phyloP scores from a whole-genome alignment of 495 filamentous ascomycete species.

The Hypoxylon perforatum region DNA sequence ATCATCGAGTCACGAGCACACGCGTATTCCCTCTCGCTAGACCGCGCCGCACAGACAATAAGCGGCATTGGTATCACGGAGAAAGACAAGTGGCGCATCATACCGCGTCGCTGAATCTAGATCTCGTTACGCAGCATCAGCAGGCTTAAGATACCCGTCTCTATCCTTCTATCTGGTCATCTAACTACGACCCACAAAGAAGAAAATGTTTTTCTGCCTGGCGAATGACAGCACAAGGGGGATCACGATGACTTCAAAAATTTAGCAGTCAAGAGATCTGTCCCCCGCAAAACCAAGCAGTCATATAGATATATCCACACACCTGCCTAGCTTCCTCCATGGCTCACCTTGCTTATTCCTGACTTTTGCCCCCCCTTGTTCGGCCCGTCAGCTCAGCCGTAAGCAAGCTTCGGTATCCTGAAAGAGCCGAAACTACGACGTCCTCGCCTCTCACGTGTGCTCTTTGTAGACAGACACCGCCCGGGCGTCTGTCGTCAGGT shows the following conservation, averaged over 20 bases:
- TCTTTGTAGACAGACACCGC: neutral
- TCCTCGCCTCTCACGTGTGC: constrained; percentile 21
- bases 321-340: constrained; percentile 14
- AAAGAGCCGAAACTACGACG: neutral
- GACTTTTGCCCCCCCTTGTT: too few relatives aligned
- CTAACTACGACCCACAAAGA: neutral
- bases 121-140: neutral
- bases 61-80: neutral
- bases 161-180: neutral
- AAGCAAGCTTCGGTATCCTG: constrained; percentile 26
- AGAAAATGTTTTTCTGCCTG: neutral
- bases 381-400: constrained; percentile 16
- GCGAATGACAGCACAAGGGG: neutral
- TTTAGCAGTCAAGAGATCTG: constrained; percentile 34
- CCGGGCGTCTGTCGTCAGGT: neutral
- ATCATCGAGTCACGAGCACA: too few relatives aligned
- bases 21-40: too few relatives aligned
- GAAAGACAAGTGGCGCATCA: neutral
- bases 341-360: neutral
- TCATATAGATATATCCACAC: neutral
- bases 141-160: neutral
- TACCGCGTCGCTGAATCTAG: neutral
- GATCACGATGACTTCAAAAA: constrained; percentile 23
- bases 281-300: constrained; percentile 15
- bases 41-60: too few relatives aligned